phyloP scores from a whole-genome alignment of 768 basidiomycete species.

The Multifurca ochricompacta region DNA sequence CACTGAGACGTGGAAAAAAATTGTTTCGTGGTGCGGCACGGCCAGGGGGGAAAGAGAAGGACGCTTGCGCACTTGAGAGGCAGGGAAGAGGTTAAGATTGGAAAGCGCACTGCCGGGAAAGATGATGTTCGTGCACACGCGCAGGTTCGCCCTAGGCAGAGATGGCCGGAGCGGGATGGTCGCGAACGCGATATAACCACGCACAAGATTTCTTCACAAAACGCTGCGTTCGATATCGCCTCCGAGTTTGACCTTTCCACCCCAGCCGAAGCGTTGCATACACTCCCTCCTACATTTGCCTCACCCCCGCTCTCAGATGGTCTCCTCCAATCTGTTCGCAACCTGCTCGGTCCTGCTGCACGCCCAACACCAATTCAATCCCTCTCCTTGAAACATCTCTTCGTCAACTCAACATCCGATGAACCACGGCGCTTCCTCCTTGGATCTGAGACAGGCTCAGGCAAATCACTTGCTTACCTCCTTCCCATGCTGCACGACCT shows the following conservation, averaged over 20 bases:
- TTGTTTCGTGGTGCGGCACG: not conserved
- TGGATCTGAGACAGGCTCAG: conserved; percentile 86
- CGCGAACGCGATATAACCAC: not conserved
- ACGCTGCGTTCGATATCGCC: conserved; percentile 17
- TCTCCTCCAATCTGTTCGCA: conserved; percentile 48
- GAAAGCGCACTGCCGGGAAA: not conserved
- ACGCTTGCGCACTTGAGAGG: not conserved
- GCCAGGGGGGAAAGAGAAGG: not conserved
- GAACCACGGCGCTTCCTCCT: conserved; percentile 50
- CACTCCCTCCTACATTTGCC: conserved; percentile 40
- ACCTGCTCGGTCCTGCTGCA: conserved; percentile 48
- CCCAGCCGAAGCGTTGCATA: conserved; percentile 18
- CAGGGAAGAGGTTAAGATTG: not conserved
- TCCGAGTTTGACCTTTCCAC: conserved; percentile 33
- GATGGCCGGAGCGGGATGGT: not conserved
- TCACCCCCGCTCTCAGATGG: conserved; percentile 67
- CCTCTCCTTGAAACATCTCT: conserved; percentile 58
- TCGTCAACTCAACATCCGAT: conserved; percentile 33
- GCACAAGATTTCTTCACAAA: not conserved
- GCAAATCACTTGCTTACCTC: conserved; percentile 87
- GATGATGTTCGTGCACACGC: not conserved
- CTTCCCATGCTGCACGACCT: conserved; percentile 74
- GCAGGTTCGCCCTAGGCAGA: not conserved
- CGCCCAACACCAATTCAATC: conserved; percentile 75
- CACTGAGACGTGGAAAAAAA: not conserved